Conservation (phyloP, 495 filamentous ascomycete species). For the Apiosordaria backusii region DNA sequence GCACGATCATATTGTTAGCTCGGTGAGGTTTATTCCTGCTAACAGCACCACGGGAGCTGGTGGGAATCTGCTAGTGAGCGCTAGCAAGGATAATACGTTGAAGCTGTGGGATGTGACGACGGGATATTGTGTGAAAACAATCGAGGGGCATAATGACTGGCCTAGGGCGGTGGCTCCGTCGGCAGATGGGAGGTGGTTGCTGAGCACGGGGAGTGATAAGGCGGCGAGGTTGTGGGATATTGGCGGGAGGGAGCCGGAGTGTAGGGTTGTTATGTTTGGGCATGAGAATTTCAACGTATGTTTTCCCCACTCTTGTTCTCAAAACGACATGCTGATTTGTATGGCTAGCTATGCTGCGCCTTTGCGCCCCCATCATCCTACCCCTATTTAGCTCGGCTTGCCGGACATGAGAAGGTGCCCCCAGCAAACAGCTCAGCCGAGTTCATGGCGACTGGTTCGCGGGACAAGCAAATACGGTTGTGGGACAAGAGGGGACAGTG, state of each 20-base stretch:
- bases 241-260: conserved; percentile 57
- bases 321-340: conserved; percentile 24
- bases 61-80: conserved; percentile 73
- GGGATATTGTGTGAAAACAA: conserved; percentile 80
- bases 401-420: conserved; percentile 69
- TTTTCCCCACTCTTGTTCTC: not conserved
- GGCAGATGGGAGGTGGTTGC: conserved; percentile 71
- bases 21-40: conserved; percentile 74
- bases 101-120: conserved; percentile 87
- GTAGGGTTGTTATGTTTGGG: conserved; percentile 72
- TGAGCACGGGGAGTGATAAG: conserved; percentile 74
- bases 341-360: conserved; percentile 69
- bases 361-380: conserved; percentile 79
- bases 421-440: conserved; percentile 67
- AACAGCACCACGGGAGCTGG: conserved; percentile 28
- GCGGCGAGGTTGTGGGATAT: conserved; percentile 79
- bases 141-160: conserved; percentile 76
- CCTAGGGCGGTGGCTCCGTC: conserved; percentile 75
- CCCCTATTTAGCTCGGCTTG: conserved; percentile 64
- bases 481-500: conserved; percentile 81
- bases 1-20: conserved; percentile 82
- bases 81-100: conserved; percentile 72
- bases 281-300: conserved; percentile 62
- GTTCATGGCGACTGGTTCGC: conserved; percentile 80
- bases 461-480: conserved; percentile 84